phyloP scores from a whole-genome alignment of 257 asterid genomes.

The Marsdenia floribunda region DNA sequence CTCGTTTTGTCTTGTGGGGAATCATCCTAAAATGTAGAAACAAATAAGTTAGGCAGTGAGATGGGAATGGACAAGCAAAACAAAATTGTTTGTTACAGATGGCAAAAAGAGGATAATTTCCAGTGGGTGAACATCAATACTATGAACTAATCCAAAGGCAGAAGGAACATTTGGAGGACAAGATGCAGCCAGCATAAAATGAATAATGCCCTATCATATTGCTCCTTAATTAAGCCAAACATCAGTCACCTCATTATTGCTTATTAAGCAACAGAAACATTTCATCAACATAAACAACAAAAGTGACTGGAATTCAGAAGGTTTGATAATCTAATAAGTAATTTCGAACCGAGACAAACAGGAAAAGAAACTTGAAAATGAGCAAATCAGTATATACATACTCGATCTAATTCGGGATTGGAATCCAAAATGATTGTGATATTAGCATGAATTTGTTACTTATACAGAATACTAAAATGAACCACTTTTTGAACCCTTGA shows the following conservation, averaged over 20 bases:
- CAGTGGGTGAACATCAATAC: neutral
- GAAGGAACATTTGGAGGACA: neutral
- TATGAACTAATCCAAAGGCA: neutral
- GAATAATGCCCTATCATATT: too few species aligned
- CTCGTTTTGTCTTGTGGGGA: slow-evolving; percentile 84
- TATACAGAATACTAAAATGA: neutral
- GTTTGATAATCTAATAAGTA: neutral
- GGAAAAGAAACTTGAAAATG: neutral
- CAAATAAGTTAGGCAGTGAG: neutral
- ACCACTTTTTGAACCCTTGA: neutral
- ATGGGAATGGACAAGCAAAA: neutral
- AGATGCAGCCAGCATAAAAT: neutral
- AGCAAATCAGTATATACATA: neutral
- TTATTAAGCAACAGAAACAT: neutral
- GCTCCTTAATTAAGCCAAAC: neutral
- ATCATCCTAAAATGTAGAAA: slow-evolving; percentile 49
- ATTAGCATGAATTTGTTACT: neutral
- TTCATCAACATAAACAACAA: neutral
- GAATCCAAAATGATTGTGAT: neutral
- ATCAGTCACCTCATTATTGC: neutral
- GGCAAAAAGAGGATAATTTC: neutral
- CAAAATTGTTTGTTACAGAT: too few species aligned
- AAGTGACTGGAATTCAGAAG: neutral
- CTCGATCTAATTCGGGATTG: neutral
- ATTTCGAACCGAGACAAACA: neutral